A percentile compares a stretch with the other conserved stretches of the same genome.
Conservation (phyloP, 352 stramenopile species). For the Globisporangium cystogenes region DNA sequence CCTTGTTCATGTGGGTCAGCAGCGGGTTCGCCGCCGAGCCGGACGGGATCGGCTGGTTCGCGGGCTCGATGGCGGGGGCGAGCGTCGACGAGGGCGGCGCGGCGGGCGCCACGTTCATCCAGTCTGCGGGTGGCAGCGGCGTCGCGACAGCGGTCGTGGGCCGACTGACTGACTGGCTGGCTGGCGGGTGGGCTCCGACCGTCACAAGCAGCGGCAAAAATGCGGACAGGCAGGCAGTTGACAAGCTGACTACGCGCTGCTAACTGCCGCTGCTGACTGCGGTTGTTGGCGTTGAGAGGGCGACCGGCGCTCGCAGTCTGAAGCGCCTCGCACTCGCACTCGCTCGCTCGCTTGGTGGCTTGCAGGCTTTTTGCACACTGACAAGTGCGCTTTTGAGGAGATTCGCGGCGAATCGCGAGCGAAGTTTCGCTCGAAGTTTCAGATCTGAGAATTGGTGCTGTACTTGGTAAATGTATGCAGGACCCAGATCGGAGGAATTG, state of each 20-base stretch:
- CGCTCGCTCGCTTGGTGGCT: too few species aligned
- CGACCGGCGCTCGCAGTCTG: too few species aligned
- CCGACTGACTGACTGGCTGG: not conserved
- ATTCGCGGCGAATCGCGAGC: too few species aligned
- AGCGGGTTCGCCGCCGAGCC: conserved; percentile 1
- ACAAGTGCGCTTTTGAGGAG: too few species aligned
- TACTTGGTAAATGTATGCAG: not conserved
- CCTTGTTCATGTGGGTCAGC: conserved; percentile 11
- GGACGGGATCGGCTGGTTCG: conserved; percentile 12
- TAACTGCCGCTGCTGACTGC: too few species aligned
- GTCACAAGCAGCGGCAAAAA: too few species aligned
- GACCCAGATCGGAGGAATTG: not conserved
- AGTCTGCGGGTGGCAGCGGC: not conserved
- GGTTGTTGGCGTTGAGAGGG: too few species aligned
- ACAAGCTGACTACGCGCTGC: too few species aligned
- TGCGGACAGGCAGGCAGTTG: too few species aligned
- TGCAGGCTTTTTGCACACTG: too few species aligned
- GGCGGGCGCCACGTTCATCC: conserved; percentile 9
- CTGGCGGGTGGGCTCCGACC: too few species aligned
- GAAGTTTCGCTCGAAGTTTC: not conserved
- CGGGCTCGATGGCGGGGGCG: conserved; percentile 13
- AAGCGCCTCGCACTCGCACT: too few species aligned
- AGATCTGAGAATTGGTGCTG: conserved; percentile 1
- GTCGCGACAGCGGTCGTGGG: not conserved
- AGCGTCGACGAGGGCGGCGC: not conserved